Conservation (phyloP, 805 yeast genomes). For the Lachancea quebecensis region DNA sequence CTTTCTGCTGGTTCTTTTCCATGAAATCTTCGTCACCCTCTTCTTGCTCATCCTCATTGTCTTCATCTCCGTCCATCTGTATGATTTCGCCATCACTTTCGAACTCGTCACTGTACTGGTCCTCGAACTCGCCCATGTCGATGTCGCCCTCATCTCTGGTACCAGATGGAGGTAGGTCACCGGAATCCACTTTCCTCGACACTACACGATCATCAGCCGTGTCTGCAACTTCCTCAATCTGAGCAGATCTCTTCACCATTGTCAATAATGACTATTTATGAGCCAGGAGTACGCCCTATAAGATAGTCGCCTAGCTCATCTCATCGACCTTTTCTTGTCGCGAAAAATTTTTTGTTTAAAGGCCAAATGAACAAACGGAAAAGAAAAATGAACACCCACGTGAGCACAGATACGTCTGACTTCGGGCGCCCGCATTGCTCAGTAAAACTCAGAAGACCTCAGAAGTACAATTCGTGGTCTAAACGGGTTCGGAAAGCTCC, state of each 20-base stretch:
- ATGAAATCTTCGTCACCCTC: slow-evolving; percentile 34
- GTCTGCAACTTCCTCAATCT: slow-evolving; percentile 34
- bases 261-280: not conserved
- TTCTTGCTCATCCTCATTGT: slow-evolving; percentile 35
- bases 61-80: slow-evolving; percentile 63
- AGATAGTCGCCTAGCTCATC: slow-evolving; percentile 5
- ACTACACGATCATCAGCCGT: slow-evolving; percentile 31
- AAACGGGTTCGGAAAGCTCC: not conserved
- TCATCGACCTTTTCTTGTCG: slow-evolving; percentile 12
- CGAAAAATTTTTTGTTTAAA: not conserved
- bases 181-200: slow-evolving; percentile 34
- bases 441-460: not conserved
- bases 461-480: not conserved
- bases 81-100: slow-evolving; percentile 88
- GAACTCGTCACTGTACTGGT: slow-evolving; percentile 83
- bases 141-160: slow-evolving; percentile 34
- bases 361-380: not conserved
- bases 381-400: not conserved
- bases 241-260: slow-evolving; percentile 51
- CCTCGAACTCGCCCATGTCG: slow-evolving; percentile 82
- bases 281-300: not conserved
- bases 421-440: no score
- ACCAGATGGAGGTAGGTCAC: slow-evolving; percentile 18
- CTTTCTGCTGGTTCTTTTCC: slow-evolving; percentile 32
- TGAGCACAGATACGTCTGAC: no score